These are phyloP conservation scores for Gaillardinia entomophila DNA, from an alignment of 805 yeast species.

Conservation along the genomic window DNA sequence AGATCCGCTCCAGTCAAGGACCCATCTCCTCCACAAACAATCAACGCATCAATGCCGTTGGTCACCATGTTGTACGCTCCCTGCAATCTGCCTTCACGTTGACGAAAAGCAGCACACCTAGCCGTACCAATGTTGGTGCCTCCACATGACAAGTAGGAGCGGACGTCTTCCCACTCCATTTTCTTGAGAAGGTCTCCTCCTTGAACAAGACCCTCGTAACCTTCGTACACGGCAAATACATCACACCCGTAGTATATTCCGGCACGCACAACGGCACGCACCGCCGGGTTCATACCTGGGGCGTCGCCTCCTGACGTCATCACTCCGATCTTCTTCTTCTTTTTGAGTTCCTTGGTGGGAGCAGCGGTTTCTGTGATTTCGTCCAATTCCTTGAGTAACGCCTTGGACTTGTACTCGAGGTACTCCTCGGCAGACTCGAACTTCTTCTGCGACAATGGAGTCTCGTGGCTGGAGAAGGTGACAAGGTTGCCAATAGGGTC, in stretches of 20 bases:
- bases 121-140: conserved; percentile 98
- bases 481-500: conserved; percentile 35
- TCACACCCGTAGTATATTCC: conserved; percentile 86
- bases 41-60: conserved; percentile 88
- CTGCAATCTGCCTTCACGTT: conserved; percentile 74
- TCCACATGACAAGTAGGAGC: conserved; percentile 89
- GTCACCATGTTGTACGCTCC: conserved; percentile 82
- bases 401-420: conserved; percentile 17
- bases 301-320: conserved; percentile 99
- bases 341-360: neutral
- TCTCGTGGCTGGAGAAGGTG: conserved; percentile 17
- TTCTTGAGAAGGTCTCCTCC: conserved; percentile 76
- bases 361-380: conserved; percentile 1
- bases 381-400: conserved; percentile 12
- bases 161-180: conserved; percentile 90
- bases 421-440: conserved; percentile 22
- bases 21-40: conserved; percentile 99
- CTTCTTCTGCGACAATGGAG: conserved; percentile 11
- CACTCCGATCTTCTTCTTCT: conserved; percentile 62
- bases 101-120: conserved; percentile 78
- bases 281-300: conserved; percentile 97
- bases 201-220: conserved; percentile 85
- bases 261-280: conserved; percentile 90
- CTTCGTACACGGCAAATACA: conserved; percentile 87
- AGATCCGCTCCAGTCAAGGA: conserved; percentile 96